Percentiles rank a stretch among this genome's conserved stretches.
Conservation (phyloP, 2,329 filamentous ascomycete genomes). For the Grosmannia huntii region DNA sequence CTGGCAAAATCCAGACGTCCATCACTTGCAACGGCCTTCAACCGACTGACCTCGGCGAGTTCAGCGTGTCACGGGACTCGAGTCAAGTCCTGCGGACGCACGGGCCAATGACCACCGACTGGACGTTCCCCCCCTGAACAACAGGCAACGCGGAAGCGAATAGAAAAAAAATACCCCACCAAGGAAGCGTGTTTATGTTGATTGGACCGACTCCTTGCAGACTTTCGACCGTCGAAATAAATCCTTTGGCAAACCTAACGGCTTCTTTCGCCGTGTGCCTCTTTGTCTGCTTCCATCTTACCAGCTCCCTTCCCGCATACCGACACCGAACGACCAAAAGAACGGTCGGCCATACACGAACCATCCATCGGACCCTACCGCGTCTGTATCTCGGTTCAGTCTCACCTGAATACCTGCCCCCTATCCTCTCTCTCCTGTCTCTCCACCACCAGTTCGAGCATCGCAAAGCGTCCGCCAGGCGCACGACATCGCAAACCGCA, state of each 20-base stretch:
- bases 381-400: background rate
- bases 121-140: background rate
- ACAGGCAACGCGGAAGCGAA: background rate
- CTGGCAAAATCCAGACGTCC: no score
- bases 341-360: background rate
- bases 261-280: background rate
- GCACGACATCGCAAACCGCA: background rate
- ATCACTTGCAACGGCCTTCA: no score
- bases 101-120: background rate
- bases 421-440: background rate
- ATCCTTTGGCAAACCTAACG: background rate
- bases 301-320: background rate
- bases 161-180: slow-evolving; percentile 7
- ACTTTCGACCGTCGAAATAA: background rate
- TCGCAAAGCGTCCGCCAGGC: background rate
- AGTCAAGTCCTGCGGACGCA: background rate
- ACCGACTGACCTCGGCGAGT: no score
- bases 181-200: slow-evolving; percentile 7
- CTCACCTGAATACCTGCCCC: background rate
- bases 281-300: background rate
- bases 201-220: slow-evolving; percentile 5
- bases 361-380: background rate
- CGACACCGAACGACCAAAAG: background rate
- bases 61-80: no score
- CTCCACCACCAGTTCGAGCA: background rate